A percentile compares a stretch with the other conserved stretches of the same genome.
Conservation (phyloP, 805 yeast species). For the Candida pini region DNA sequence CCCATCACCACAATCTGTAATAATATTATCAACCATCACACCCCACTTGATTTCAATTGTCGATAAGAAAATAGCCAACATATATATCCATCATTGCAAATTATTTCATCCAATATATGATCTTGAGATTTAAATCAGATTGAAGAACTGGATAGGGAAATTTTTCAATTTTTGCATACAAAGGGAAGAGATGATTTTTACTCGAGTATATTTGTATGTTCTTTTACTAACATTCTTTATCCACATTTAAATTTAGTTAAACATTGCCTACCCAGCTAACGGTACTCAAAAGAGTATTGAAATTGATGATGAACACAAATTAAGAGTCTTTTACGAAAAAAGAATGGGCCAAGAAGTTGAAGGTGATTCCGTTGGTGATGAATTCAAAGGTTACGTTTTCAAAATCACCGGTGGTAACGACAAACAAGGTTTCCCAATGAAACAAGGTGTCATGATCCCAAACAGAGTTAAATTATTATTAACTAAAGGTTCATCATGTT, state of each 20-base stretch:
- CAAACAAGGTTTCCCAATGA: constrained; percentile 99
- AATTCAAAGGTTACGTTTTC: constrained; percentile 98
- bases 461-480: constrained; percentile 97
- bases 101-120: too few species aligned
- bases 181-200: too few species aligned
- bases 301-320: constrained; percentile 98
- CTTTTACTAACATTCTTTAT: constrained; percentile 15
- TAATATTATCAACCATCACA: too few species aligned
- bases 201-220: not conserved
- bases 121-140: too few species aligned
- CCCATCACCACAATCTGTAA: too few species aligned
- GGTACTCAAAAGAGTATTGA: constrained; percentile 98
- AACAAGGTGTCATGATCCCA: constrained; percentile 99
- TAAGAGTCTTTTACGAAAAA: constrained; percentile 98
- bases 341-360: constrained; percentile 99
- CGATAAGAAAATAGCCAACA: too few species aligned
- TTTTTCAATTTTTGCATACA: too few species aligned
- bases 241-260: constrained; percentile 51
- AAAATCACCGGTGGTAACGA: constrained; percentile 99
- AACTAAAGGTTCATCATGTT: constrained; percentile 93
- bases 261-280: constrained; percentile 99
- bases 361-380: constrained; percentile 97
- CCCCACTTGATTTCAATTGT: too few species aligned
- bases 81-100: too few species aligned
- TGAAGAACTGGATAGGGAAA: too few species aligned